phyloP scores from a whole-genome alignment of 495 filamentous ascomycete genomes.

The Clavariopsis aquatica region DNA sequence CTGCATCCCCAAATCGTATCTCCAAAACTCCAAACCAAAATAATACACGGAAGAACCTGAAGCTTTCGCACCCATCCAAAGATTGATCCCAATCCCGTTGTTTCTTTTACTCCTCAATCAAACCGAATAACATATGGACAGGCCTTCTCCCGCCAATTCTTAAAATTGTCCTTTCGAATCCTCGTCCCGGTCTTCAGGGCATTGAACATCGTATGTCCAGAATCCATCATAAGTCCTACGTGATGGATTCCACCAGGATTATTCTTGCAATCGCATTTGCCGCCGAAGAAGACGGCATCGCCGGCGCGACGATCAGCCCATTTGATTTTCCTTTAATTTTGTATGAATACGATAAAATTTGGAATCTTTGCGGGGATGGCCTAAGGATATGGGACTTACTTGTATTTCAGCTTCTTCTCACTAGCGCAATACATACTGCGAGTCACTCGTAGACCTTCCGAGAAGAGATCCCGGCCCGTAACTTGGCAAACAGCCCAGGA shows the following conservation, averaged over 20 bases:
- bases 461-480: slow-evolving; percentile 38
- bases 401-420: slow-evolving; percentile 30
- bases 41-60: too few species aligned
- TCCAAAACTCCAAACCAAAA: too few species aligned
- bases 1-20: too few species aligned
- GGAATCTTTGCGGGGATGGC: background rate
- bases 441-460: slow-evolving; percentile 34
- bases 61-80: too few species aligned
- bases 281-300: slow-evolving; percentile 43
- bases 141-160: slow-evolving; percentile 24
- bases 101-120: background rate
- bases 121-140: slow-evolving; percentile 32
- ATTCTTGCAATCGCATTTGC: slow-evolving; percentile 33
- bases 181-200: slow-evolving; percentile 33
- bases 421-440: slow-evolving; percentile 40
- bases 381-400: slow-evolving; percentile 14
- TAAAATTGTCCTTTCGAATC: slow-evolving; percentile 28
- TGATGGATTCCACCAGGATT: slow-evolving; percentile 37
- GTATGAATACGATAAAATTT: background rate
- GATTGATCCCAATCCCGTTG: background rate
- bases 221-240: slow-evolving; percentile 38
- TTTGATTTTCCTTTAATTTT: slow-evolving; percentile 28
- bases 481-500: slow-evolving; percentile 42
- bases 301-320: slow-evolving; percentile 36
- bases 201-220: slow-evolving; percentile 25